Conservation (phyloP, 1,284 basidiomycete species). For the Uromyces viciae-fabae region DNA sequence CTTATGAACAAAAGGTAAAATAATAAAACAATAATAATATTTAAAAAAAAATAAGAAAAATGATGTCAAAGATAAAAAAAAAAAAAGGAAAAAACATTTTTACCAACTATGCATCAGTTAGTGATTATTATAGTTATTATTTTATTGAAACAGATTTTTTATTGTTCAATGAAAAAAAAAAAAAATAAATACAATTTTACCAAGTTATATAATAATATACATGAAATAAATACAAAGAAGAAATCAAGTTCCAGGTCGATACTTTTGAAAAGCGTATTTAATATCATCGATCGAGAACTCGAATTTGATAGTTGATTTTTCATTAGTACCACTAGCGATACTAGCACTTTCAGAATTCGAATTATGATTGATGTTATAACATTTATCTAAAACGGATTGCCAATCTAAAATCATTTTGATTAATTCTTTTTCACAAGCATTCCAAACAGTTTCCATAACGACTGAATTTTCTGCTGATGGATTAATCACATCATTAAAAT, state of each 20-base stretch:
- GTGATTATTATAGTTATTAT: too few relatives aligned
- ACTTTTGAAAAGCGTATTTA: conserved; percentile 63
- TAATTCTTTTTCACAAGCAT: conserved; percentile 76
- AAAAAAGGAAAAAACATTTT: too few relatives aligned
- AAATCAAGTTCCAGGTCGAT: conserved; percentile 18
- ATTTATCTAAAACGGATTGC: conserved; percentile 66
- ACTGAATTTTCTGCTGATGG: conserved; percentile 65
- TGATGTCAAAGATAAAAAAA: too few relatives aligned
- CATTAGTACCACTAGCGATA: not conserved
- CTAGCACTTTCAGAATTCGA: conserved; percentile 54
- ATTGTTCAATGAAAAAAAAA: not conserved
- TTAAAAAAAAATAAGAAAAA: too few relatives aligned
- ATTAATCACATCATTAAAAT: conserved; percentile 65
- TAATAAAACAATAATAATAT: too few relatives aligned
- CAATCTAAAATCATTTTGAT: conserved; percentile 69
- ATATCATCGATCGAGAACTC: conserved; percentile 75
- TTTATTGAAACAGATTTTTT: not conserved
- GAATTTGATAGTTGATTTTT: conserved; percentile 58
- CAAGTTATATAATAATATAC: too few relatives aligned
- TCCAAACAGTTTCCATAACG: conserved; percentile 79
- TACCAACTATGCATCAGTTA: too few relatives aligned
- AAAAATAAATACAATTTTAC: not conserved
- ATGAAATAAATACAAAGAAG: not conserved
- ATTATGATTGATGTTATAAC: conserved; percentile 64
- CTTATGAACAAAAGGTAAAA: too few relatives aligned